A percentile compares a stretch with the other conserved stretches of the same genome.
Conservation (phyloP, 1,139 yeast genomes). For the Ogataea hybrid region DNA sequence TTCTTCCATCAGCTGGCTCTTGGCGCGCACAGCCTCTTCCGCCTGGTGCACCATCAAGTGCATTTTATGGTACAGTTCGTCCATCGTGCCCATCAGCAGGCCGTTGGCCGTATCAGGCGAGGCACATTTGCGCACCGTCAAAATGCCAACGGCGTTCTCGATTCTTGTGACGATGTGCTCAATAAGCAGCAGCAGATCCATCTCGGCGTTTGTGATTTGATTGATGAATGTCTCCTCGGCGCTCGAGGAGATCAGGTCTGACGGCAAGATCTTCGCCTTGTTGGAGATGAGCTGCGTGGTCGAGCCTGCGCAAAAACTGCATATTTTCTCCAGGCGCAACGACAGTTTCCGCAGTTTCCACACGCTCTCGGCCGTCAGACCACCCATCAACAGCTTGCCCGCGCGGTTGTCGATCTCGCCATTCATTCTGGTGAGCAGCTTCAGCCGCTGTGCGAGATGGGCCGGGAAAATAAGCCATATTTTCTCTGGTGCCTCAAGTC, state of each 20-base stretch:
- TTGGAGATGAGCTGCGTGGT: constrained; percentile 1
- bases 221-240: constrained; percentile 18
- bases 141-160: constrained; percentile 46
- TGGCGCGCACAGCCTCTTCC: constrained; percentile 2
- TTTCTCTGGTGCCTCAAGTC: constrained; percentile 89
- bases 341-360: constrained; percentile 49
- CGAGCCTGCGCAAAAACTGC: constrained; percentile 22
- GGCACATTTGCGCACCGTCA: constrained; percentile 26
- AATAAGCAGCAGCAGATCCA: constrained; percentile 45
- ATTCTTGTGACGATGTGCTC: constrained; percentile 64
- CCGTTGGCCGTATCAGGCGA: constrained; percentile 8
- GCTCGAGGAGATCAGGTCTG: constrained; percentile 19
- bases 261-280: constrained; percentile 8
- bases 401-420: constrained; percentile 27
- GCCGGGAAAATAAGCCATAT: constrained; percentile 79
- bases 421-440: constrained; percentile 32
- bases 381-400: constrained; percentile 28
- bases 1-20: not conserved
- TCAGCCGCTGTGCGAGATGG: constrained; percentile 56
- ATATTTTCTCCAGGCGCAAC: constrained; percentile 47
- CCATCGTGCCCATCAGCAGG: constrained; percentile 10
- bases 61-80: constrained; percentile 11
- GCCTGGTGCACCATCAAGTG: constrained; percentile 3
- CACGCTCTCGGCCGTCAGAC: constrained; percentile 35
- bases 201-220: constrained; percentile 26